These are phyloP conservation scores for Ogataea kodamae DNA, from an alignment of 805 yeast genomes.

Conservation along the genomic window DNA sequence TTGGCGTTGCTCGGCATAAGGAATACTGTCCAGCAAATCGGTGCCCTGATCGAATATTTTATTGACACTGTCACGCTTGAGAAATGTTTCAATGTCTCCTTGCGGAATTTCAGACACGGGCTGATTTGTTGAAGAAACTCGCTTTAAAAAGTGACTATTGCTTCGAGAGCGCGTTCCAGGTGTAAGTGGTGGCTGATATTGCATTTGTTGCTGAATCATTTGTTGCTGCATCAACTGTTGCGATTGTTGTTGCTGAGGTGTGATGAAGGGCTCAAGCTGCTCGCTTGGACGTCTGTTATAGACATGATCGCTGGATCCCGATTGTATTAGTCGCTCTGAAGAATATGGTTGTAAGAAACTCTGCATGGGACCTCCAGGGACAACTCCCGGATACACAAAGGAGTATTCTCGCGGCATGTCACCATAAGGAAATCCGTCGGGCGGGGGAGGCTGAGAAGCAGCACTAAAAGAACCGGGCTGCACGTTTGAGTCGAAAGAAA, in stretches of 20 bases:
- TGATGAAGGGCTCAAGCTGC: slow-evolving; percentile 46
- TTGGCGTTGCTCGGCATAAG: slow-evolving; percentile 23
- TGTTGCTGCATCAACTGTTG: no score
- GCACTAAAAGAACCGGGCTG: slow-evolving; percentile 20
- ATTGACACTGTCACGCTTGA: slow-evolving; percentile 34
- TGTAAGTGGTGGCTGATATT: slow-evolving; percentile 11
- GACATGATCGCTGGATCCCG: slow-evolving; percentile 24
- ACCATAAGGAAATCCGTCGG: slow-evolving; percentile 23
- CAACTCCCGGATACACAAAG: slow-evolving; percentile 25
- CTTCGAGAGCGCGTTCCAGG: slow-evolving; percentile 25
- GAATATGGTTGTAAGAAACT: slow-evolving; percentile 26
- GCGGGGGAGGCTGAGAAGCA: slow-evolving; percentile 13
- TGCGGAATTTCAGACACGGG: slow-evolving; percentile 25
- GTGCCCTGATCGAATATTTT: slow-evolving; percentile 27
- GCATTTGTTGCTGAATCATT: slow-evolving; percentile 14
- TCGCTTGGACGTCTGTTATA: slow-evolving; percentile 44
- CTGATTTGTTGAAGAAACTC: slow-evolving; percentile 32
- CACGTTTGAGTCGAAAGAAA: slow-evolving; percentile 27
- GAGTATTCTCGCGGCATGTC: slow-evolving; percentile 29
- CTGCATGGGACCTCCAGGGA: slow-evolving; percentile 19
- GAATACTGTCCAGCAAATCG: slow-evolving; percentile 29
- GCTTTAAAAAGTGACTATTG: slow-evolving; percentile 28
- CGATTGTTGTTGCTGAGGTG: slow-evolving; percentile 22
- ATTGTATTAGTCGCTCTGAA: slow-evolving; percentile 24
- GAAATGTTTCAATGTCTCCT: slow-evolving; percentile 34